Percentiles rank a stretch among this genome's conserved stretches.
Evolutionary conservation across 257 asterid species (phyloP).

Genomic region (Eustoma russellianum): DNA sequence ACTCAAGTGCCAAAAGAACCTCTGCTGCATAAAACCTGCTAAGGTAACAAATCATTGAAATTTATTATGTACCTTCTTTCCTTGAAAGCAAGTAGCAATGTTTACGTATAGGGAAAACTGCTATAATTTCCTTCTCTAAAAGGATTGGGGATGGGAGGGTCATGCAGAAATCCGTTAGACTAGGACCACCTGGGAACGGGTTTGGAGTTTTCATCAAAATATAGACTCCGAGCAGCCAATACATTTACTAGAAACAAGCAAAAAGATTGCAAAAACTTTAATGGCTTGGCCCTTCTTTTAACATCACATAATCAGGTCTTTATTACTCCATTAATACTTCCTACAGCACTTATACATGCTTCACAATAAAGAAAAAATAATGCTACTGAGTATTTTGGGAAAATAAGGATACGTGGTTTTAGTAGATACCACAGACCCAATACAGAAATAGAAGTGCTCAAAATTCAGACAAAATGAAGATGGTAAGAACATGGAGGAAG

Average conservation of each 20-base stretch:
- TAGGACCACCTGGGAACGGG: too few species aligned
- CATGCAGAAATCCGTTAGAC: not conserved
- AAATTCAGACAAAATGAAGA: too few species aligned
- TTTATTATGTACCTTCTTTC: not conserved
- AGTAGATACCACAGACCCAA: too few species aligned
- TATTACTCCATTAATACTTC: too few species aligned
- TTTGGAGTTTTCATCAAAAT: not conserved
- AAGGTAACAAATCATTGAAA: not conserved
- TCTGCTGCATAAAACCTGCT: conserved; percentile 81
- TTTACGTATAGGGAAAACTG: not conserved
- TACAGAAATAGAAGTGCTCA: too few species aligned
- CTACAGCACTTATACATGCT: too few species aligned
- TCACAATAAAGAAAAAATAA: too few species aligned
- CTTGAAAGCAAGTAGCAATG: not conserved
- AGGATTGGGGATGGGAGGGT: not conserved
- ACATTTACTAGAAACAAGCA: not conserved
- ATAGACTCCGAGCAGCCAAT: not conserved
- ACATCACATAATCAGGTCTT: not conserved
- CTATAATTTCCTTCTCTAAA: not conserved
- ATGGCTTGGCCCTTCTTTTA: not conserved
- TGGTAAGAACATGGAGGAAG: too few species aligned
- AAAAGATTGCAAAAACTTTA: not conserved
- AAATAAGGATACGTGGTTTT: too few species aligned
- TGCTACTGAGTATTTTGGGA: too few species aligned
- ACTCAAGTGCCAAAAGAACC: conserved; percentile 72